These are phyloP conservation scores for Podospora pseudoanserina DNA, from an alignment of 495 filamentous ascomycete species.

Conservation along the genomic window DNA sequence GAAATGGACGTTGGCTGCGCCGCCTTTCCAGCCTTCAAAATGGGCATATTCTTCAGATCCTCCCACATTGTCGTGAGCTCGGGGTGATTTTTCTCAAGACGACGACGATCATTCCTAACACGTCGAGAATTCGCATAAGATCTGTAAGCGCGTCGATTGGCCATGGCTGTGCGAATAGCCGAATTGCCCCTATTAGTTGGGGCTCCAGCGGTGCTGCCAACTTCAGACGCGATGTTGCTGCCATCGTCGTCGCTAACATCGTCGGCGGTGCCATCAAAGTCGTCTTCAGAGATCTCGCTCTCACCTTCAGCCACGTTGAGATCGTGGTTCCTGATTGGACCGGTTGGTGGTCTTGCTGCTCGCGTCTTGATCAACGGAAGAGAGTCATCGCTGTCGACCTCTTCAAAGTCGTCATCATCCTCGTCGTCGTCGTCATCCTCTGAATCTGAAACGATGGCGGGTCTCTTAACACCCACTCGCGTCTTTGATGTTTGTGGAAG, in stretches of 20 bases:
- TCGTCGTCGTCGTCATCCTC: neutral
- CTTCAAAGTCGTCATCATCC: conserved; percentile 7
- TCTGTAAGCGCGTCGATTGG: conserved; percentile 29
- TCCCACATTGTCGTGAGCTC: conserved; percentile 79
- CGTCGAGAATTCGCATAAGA: conserved; percentile 26
- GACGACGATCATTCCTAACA: conserved; percentile 20
- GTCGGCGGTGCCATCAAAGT: neutral
- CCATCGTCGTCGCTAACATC: neutral
- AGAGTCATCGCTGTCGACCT: conserved; percentile 10
- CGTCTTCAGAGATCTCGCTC: neutral
- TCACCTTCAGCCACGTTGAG: neutral
- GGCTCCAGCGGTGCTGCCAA: neutral
- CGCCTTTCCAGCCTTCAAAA: conserved; percentile 61
- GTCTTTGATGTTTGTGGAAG: conserved; percentile 2
- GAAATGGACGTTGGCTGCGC: conserved; percentile 75
- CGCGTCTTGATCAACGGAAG: neutral
- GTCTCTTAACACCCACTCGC: neutral
- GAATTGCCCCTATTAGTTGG: neutral
- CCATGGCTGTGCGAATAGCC: conserved; percentile 15
- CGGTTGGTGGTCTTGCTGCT: neutral
- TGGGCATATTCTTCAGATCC: conserved; percentile 61
- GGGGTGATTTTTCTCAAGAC: conserved; percentile 73
- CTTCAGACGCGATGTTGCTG: neutral
- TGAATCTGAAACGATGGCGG: neutral
- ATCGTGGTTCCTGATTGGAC: neutral